Base-by-base conservation (phyloP, 1,139 yeast species). In the Arxiozyma heterogenica region DNA sequence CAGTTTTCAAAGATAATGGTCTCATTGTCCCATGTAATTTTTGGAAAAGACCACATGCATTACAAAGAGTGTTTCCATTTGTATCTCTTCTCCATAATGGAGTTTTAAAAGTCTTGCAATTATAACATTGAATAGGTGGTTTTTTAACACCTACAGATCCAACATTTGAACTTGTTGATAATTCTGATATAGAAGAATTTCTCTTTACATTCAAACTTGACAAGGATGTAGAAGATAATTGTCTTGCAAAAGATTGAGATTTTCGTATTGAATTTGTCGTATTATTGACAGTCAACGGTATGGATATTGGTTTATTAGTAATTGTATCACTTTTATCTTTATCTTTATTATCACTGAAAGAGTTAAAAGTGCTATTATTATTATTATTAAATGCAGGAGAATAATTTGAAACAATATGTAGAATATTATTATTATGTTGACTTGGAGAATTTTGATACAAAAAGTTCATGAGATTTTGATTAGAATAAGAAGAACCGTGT, bases 1-100 rank as follows among this genome's bases (percentile, higher is more conserved):
- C 98, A 0, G 97, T 88, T 66, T 93, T 93, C 64, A 93, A 75
- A 22, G 95, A 85, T 57, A 93, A 76, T 7, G 98, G 98, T 62
- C 98, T 78, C 63, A 93, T 94, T 38, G 95, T 89, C 22, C 98
- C 98, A 66, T 93, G 98, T 50, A 93, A 75, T 71, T 93, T 93
- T 64, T 88, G 81, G 67, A 93, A 93, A 57, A 93, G 75, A 0
- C 98, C 98, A 73, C 98, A 93, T 0, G 98, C 98, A 71, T 93
- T 93, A 70, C 98, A 93, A 57, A 93, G 73, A 1, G 96, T 95
- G 66, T 90, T 89, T 12, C 98, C 98, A 34, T 86, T 87, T 30
- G 94, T 90, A 68, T 91, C 95, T 58, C 98, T 77, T 67, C 98
- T 79, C 98, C 98, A 93, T 34, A 93, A 73, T 1, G 98, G 98